A percentile compares a stretch with the other conserved stretches of the same genome.
These are phyloP conservation scores for Gardenia jasminoides DNA, from an alignment of 257 asterid species.

Conservation along the genomic window DNA sequence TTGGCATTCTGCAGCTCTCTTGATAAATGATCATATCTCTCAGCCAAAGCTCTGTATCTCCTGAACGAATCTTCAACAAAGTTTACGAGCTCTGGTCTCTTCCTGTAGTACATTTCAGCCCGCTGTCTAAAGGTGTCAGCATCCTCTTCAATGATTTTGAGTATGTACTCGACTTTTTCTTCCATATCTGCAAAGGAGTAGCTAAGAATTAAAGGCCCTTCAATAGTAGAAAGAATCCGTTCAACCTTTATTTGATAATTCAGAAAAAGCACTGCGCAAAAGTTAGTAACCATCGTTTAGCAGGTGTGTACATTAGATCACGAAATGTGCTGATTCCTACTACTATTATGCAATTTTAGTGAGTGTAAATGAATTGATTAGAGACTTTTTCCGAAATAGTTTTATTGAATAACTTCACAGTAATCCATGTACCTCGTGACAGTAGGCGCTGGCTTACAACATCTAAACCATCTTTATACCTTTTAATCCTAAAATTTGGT, in stretches of 20 bases:
- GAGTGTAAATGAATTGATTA: not conserved
- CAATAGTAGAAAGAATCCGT: not conserved
- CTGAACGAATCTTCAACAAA: conserved; percentile 51
- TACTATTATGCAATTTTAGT: not conserved
- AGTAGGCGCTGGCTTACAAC: not conserved
- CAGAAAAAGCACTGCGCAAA: not conserved
- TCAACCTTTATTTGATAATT: not conserved
- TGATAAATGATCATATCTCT: conserved; percentile 53
- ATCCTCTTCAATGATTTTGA: conserved; percentile 49
- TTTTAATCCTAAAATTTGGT: too few species aligned
- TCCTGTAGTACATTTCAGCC: conserved; percentile 59
- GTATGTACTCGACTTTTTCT: conserved; percentile 51
- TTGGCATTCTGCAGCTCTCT: conserved; percentile 55
- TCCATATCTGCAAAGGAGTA: conserved; percentile 48
- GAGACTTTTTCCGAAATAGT: not conserved
- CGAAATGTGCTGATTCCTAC: too few species aligned
- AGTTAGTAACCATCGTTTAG: not conserved
- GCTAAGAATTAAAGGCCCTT: not conserved
- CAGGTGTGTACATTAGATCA: not conserved
- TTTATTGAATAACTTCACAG: not conserved
- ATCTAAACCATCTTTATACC: not conserved
- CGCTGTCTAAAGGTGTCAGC: conserved; percentile 52
- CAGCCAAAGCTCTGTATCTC: conserved; percentile 56
- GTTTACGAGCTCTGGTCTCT: conserved; percentile 53
- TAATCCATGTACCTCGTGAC: not conserved